These are phyloP conservation scores for Xylaria flabelliformis DNA, from an alignment of 495 filamentous ascomycete species.

Conservation along the genomic window DNA sequence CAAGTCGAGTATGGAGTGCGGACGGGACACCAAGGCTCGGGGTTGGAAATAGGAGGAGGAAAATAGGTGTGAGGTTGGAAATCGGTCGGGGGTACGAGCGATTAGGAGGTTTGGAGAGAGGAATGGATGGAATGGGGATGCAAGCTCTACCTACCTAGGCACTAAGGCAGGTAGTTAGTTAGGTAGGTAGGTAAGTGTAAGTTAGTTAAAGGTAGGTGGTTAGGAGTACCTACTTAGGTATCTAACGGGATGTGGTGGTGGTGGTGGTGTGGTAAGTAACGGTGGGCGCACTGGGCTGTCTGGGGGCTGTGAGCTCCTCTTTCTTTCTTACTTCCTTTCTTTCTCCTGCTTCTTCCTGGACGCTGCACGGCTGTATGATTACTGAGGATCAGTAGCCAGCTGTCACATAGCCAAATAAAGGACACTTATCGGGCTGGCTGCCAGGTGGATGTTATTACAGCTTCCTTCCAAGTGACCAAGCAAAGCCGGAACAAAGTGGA, in stretches of 20 bases:
- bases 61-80: slow-evolving; percentile 45
- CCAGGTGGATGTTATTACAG: neutral
- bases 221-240: neutral
- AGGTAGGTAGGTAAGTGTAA: slow-evolving; percentile 2
- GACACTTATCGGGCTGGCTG: neutral
- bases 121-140: slow-evolving; percentile 24
- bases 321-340: neutral
- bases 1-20: slow-evolving; percentile 23
- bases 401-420: neutral
- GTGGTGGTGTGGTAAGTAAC: neutral
- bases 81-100: slow-evolving; percentile 44
- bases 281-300: neutral
- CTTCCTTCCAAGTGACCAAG: slow-evolving; percentile 1
- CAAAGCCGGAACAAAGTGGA: neutral
- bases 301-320: neutral
- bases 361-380: neutral
- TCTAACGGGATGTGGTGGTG: no score
- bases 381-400: neutral
- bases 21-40: slow-evolving; percentile 39
- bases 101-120: slow-evolving; percentile 33
- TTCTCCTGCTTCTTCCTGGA: slow-evolving; percentile 1
- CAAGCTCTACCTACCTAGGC: slow-evolving; percentile 22
- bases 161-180: neutral
- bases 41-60: slow-evolving; percentile 37
- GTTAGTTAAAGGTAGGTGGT: neutral